A percentile compares a stretch with the other conserved stretches of the same genome.
Conservation (phyloP, 495 filamentous ascomycete genomes). For the Rusavskia elegans region DNA sequence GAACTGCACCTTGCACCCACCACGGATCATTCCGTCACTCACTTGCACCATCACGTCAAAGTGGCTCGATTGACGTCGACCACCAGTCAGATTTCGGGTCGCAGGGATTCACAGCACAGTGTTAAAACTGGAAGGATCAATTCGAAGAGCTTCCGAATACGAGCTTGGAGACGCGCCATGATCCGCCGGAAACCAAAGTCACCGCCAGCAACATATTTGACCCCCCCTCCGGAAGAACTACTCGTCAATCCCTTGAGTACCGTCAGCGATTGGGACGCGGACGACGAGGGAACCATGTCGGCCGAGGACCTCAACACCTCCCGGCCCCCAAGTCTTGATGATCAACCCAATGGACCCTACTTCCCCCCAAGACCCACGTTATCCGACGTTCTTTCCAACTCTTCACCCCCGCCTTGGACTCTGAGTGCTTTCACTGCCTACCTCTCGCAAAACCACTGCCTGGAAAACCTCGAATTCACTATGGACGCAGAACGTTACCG, state of each 20-base stretch:
- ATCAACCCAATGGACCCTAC: conserved; percentile 12
- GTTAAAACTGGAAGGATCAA: conserved; percentile 8
- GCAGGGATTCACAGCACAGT: conserved; percentile 9
- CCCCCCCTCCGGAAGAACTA: conserved; percentile 14
- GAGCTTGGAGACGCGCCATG: conserved; percentile 17
- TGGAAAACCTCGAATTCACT: conserved; percentile 95
- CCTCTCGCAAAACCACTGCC: conserved; percentile 91
- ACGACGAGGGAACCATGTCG: conserved; percentile 38
- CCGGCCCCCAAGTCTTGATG: conserved; percentile 46
- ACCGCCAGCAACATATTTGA: conserved; percentile 12
- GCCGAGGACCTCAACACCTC: conserved; percentile 25
- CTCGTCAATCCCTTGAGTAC: conserved; percentile 1
- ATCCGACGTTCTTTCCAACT: conserved; percentile 74
- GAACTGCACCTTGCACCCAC: neutral
- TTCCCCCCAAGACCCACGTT: conserved; percentile 61
- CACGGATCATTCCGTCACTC: no score
- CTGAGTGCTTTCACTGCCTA: conserved; percentile 92
- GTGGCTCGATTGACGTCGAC: conserved; percentile 11
- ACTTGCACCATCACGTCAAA: conserved; percentile 1
- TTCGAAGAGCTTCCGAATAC: conserved; percentile 7
- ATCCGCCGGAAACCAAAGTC: conserved; percentile 15
- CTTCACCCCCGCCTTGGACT: conserved; percentile 79
- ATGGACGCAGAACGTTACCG: conserved; percentile 87
- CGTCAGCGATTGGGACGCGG: conserved; percentile 40
- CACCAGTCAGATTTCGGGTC: conserved; percentile 2